Base-by-base conservation (phyloP, 768 basidiomycete genomes). In the Russula lepida region DNA sequence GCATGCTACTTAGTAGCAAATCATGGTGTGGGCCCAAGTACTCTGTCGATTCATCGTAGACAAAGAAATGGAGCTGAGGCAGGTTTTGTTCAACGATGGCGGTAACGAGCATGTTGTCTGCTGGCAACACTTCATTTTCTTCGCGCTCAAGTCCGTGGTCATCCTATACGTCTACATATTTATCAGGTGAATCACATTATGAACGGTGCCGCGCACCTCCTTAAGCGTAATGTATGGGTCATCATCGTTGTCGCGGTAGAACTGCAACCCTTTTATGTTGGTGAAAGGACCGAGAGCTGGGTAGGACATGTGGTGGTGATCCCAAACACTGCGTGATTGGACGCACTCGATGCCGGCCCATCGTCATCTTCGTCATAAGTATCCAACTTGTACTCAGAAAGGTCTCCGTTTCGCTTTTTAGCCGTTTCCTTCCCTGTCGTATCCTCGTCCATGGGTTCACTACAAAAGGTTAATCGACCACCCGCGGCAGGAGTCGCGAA, bases 11-110 rank as follows among this genome's bases (percentile, higher is more conserved):
- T 32, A 99, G 82, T 86, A 99, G 92, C 71, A 98, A 81, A 72
- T 99, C 97, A 74, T 99, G 97, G 72, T 98, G 97, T 41, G 88
- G 89, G 71, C 94, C 98, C 46, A 98, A 82, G 71, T 92, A 92
- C 71, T 94, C 92, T 75, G 89, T 78, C 0, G 83, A 79, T 69
- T 95, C 93, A 72, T 98, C 93, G 74, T 97, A 98, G 68, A 98
- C 86, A 74, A 95, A 95, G 66, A 97, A 80, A 71, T 98, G 95
- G 56, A 98, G 81, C 65, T 97, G 93, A 2, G 95, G 95, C 56
- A 98, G 83, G 64, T 98, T 94, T 73, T 98, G 94, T 70, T 95
- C 92, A 0, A 95, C 98, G 83, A 94, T 95, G 35, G 95, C 95
- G 35, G 85, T 76, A 32, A 98, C 86, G 66, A 99, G 76, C 64